Percentiles rank a stretch among this genome's conserved stretches.
Conservation (phyloP, 441 rosid genomes). For the Corymbia citriodora region DNA sequence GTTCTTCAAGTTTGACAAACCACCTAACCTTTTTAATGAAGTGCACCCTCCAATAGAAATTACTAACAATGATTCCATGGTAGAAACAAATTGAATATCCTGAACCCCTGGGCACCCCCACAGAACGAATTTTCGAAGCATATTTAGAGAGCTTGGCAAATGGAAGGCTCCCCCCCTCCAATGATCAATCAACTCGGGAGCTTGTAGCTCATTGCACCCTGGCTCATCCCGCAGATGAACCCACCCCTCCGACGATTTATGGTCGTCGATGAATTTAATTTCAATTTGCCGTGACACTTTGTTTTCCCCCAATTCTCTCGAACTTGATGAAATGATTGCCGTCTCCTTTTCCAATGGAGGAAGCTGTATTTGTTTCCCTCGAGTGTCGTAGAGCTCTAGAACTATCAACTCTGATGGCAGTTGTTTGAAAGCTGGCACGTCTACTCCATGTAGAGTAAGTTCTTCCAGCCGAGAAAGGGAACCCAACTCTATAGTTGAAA, state of each 20-base stretch:
- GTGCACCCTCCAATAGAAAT: no score
- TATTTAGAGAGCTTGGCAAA: background rate
- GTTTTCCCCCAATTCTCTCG: fast-evolving
- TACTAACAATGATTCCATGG: no score
- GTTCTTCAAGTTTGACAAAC: no score
- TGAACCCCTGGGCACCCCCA: no score
- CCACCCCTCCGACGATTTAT: fast-evolving
- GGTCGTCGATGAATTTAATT: fast-evolving
- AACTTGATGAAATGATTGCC: no score
- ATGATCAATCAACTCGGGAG: background rate
- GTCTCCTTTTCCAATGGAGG: no score
- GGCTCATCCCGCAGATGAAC: no score
- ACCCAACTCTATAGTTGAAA: background rate
- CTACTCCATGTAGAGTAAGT: background rate
- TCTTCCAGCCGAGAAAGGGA: background rate
- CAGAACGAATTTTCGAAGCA: no score
- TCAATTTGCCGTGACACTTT: no score
- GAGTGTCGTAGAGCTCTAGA: background rate
- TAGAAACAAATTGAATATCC: no score
- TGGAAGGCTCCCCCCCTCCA: background rate
- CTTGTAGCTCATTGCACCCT: background rate
- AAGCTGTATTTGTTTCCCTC: no score
- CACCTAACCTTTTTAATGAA: no score
- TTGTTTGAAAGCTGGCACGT: background rate
- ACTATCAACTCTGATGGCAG: background rate